phyloP scores from a whole-genome alignment of 1,284 basidiomycete species.

The Cutaneotrichosporon cyanovorans region DNA sequence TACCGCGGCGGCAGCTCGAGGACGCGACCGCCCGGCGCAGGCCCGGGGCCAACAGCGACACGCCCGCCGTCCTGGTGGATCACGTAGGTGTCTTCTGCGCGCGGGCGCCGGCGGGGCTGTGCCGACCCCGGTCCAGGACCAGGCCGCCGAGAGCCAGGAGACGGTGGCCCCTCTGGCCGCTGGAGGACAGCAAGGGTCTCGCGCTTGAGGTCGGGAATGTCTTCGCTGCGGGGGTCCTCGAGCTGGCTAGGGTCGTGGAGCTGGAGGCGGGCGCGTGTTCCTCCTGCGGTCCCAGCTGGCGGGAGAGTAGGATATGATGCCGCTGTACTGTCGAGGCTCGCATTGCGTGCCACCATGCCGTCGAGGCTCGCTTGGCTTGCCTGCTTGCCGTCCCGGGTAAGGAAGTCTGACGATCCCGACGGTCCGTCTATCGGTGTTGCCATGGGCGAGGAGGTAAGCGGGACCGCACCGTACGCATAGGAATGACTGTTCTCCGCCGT shows the following conservation, averaged over 20 bases:
- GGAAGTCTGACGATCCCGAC: no score
- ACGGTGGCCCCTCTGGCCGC: neutral
- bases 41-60: conserved; percentile 4
- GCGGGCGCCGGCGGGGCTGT: neutral
- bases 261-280: conserved; percentile 8
- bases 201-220: conserved; percentile 31
- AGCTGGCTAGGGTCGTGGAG: conserved; percentile 19
- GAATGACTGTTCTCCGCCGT: neutral
- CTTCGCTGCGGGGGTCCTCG: conserved; percentile 13
- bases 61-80: conserved; percentile 41
- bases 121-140: neutral
- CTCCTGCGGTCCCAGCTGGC: neutral
- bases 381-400: no score
- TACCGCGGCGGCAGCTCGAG: conserved; percentile 41
- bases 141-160: neutral
- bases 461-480: neutral
- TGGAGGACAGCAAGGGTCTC: conserved; percentile 31
- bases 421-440: no score
- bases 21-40: conserved; percentile 7
- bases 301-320: neutral
- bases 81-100: conserved; percentile 25
- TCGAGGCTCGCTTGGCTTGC: conserved; percentile 26
- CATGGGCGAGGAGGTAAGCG: neutral
- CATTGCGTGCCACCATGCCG: conserved; percentile 13
- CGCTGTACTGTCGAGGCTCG: neutral